These are phyloP conservation scores for Cavenderia fasciculata DNA, from an alignment of 78 protist genomes.

Conservation along the genomic window DNA sequence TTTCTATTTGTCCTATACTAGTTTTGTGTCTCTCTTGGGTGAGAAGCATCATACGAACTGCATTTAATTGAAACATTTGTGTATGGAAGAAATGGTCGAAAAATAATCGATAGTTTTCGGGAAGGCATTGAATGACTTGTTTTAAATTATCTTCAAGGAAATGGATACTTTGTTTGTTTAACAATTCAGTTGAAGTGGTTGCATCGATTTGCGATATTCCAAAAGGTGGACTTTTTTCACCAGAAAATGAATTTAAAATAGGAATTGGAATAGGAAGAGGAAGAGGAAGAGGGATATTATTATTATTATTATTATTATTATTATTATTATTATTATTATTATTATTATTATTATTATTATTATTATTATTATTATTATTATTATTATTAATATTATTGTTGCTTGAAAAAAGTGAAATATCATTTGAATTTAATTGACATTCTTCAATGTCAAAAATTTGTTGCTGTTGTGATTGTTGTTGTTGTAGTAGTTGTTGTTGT, in stretches of 20 bases:
- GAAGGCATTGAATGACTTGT: conserved; percentile 28
- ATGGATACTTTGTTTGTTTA: conserved; percentile 65
- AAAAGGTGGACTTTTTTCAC: not conserved
- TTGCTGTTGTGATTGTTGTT: not conserved
- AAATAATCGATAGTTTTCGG: conserved; percentile 46
- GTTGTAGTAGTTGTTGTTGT: not conserved
- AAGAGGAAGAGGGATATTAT: not conserved
- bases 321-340: not conserved
- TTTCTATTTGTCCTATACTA: conserved; percentile 29
- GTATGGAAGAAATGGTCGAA: conserved; percentile 24
- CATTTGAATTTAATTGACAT: not conserved
- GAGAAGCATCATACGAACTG: conserved; percentile 37
- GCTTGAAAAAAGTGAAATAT: not conserved
- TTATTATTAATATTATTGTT: not conserved
- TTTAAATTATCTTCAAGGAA: conserved; percentile 52
- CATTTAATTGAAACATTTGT: conserved; percentile 51
- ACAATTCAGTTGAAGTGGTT: conserved; percentile 31
- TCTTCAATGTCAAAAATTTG: not conserved
- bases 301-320: conserved; percentile 13
- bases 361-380: not conserved
- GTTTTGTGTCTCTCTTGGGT: conserved; percentile 66
- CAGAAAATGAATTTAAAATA: not conserved
- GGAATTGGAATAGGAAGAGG: not conserved
- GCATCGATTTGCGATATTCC: conserved; percentile 23
- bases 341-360: not conserved